These are phyloP conservation scores for Knoxia roxburghii DNA, from an alignment of 257 asterid species.

Conservation along the genomic window DNA sequence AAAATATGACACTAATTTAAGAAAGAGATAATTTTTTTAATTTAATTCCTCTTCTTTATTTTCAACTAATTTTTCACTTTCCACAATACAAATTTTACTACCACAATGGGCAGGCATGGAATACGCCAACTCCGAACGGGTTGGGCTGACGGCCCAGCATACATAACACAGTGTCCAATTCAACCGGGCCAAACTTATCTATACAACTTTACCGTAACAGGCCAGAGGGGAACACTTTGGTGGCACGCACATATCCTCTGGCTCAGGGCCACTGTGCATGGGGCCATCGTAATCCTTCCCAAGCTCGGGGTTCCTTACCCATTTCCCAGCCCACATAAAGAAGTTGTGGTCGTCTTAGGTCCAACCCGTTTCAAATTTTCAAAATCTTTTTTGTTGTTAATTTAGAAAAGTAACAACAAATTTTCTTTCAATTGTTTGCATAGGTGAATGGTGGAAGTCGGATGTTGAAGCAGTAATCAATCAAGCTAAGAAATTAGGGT, in stretches of 20 bases:
- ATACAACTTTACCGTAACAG: constrained; percentile 31
- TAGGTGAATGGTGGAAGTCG: constrained; percentile 93
- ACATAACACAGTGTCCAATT: constrained; percentile 38
- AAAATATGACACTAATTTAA: too few relatives aligned
- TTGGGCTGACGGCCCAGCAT: constrained; percentile 46
- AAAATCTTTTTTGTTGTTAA: background rate
- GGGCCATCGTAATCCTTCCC: constrained; percentile 32
- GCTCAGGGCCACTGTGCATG: constrained; percentile 43
- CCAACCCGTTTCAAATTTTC: background rate
- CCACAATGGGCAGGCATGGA: constrained; percentile 33
- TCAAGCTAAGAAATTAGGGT: constrained; percentile 45
- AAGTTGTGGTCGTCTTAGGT: constrained; percentile 33
- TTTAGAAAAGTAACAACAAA: background rate
- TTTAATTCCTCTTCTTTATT: too few relatives aligned
- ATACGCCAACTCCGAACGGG: constrained; percentile 30
- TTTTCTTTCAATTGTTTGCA: background rate
- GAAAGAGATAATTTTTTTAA: too few relatives aligned
- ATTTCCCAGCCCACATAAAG: constrained; percentile 29
- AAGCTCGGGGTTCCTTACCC: constrained; percentile 29
- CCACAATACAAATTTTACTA: too few relatives aligned
- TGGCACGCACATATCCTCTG: constrained; percentile 47
- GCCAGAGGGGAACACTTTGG: constrained; percentile 36
- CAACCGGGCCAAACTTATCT: constrained; percentile 27
- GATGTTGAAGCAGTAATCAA: constrained; percentile 64
- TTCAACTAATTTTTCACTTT: too few relatives aligned